Percentiles rank a stretch among this genome's conserved stretches.
phyloP scores from a whole-genome alignment of 2,329 filamentous ascomycete genomes.

The Venturia oleaginea region DNA sequence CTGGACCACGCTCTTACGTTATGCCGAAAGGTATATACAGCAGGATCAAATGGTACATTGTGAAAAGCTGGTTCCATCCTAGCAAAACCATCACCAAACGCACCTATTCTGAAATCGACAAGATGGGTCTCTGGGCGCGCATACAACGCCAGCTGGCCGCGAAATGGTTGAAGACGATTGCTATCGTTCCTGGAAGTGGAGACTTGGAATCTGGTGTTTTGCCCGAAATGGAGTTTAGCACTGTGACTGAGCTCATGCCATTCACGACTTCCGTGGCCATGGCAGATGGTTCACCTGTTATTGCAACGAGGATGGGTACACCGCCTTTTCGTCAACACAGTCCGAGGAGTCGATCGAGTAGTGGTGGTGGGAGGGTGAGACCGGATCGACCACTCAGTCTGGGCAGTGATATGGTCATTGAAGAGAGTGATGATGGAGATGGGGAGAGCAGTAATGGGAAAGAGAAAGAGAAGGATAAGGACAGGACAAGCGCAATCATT shows the following conservation, averaged over 20 bases:
- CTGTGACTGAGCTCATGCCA: slow-evolving; percentile 26
- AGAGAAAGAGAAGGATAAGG: not conserved
- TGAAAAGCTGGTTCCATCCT: slow-evolving; percentile 37
- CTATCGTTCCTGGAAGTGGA: slow-evolving; percentile 14
- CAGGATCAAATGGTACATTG: slow-evolving; percentile 39
- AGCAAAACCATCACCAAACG: slow-evolving; percentile 31
- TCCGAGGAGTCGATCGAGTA: not conserved
- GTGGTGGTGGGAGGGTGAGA: not conserved
- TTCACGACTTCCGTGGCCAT: slow-evolving; percentile 28
- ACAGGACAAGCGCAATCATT: not conserved
- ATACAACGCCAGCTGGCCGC: slow-evolving; percentile 31
- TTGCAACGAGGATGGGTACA: not conserved
- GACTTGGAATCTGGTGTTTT: slow-evolving; percentile 11
- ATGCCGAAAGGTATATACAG: slow-evolving; percentile 30
- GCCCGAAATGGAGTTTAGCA: slow-evolving; percentile 15
- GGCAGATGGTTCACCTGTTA: slow-evolving; percentile 28
- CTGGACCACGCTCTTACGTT: slow-evolving; percentile 35
- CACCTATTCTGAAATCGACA: slow-evolving; percentile 25
- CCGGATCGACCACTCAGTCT: not conserved
- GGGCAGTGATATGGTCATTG: slow-evolving; percentile 12
- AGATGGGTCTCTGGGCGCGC: slow-evolving; percentile 31
- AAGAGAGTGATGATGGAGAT: slow-evolving; percentile 10
- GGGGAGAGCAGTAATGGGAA: not conserved
- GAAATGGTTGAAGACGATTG: slow-evolving; percentile 33
- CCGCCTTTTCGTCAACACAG: not conserved